Evolutionary conservation across 2,329 filamentous ascomycete species (phyloP).

Genomic region (Tolypocladium album): DNA sequence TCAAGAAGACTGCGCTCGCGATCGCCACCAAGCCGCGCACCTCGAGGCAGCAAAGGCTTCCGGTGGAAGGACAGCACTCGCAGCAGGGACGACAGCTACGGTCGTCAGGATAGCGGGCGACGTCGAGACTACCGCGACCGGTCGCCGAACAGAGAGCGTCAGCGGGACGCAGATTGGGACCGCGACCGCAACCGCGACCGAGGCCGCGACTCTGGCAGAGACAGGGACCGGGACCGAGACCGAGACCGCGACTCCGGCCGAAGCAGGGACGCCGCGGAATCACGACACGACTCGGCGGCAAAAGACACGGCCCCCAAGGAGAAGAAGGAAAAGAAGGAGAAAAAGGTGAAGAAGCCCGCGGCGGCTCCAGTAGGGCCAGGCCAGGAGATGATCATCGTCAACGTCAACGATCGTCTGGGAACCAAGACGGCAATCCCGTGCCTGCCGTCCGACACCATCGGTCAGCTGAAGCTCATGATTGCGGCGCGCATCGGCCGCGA

Average conservation of each 20-base stretch:
- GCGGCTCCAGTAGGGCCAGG: conserved; percentile 19
- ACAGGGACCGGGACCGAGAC: conserved; percentile 18
- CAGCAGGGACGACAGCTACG: conserved; percentile 30
- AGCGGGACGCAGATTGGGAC: conserved; percentile 17
- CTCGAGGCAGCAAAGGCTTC: conserved; percentile 28
- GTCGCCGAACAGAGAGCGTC: conserved; percentile 17
- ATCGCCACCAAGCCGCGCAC: conserved; percentile 13
- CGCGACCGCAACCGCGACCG: conserved; percentile 26
- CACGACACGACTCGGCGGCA: conserved; percentile 15
- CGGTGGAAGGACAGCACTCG: conserved; percentile 48
- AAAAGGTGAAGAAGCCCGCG: conserved; percentile 18
- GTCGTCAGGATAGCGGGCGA: conserved; percentile 20
- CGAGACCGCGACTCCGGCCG: conserved; percentile 15
- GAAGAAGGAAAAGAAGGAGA: conserved; percentile 26
- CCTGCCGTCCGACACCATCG: conserved; percentile 71
- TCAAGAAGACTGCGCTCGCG: conserved; percentile 14
- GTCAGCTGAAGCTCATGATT: conserved; percentile 83
- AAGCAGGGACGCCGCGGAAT: conserved; percentile 12
- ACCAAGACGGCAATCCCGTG: conserved; percentile 94
- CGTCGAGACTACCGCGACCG: conserved; percentile 35
- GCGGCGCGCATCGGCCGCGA: conserved; percentile 81
- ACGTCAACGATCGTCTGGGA: conserved; percentile 89
- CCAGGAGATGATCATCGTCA: conserved; percentile 86
- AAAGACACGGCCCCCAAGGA: conserved; percentile 23
- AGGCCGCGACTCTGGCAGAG: conserved; percentile 16